These are phyloP conservation scores for Botryotinia globosa DNA, from an alignment of 2,329 filamentous ascomycete species.

Conservation along the genomic window DNA sequence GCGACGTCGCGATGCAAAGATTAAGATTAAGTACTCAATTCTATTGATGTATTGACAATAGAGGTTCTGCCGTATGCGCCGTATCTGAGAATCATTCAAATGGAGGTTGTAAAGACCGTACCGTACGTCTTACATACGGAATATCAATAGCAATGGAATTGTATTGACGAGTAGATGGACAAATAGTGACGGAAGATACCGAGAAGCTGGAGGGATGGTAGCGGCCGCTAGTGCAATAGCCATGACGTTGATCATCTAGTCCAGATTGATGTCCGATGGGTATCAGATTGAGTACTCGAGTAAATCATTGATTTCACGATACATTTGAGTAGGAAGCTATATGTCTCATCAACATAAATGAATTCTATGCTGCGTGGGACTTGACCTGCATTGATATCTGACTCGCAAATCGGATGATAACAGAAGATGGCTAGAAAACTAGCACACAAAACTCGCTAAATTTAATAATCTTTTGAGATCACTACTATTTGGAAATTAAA, in stretches of 20 bases:
- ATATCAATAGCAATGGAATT: background rate
- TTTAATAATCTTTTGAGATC: too few relatives aligned
- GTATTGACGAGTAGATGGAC: background rate
- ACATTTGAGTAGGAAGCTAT: background rate
- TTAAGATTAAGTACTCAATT: background rate
- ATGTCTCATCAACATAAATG: too few relatives aligned
- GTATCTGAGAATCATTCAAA: background rate
- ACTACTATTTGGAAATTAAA: too few relatives aligned
- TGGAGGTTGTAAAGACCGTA: background rate
- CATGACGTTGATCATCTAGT: background rate
- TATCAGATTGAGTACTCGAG: background rate
- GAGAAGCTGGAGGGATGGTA: background rate
- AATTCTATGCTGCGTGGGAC: background rate
- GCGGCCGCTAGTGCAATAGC: conserved; percentile 7
- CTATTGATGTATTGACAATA: background rate
- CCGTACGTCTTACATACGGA: too few relatives aligned
- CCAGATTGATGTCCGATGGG: background rate
- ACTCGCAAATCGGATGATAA: background rate
- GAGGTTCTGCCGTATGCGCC: background rate
- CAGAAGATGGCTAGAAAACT: background rate
- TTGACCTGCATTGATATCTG: background rate
- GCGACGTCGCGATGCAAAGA: background rate
- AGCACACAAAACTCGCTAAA: too few relatives aligned
- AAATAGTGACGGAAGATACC: background rate
- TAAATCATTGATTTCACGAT: too few relatives aligned